Conservation (phyloP, 2,329 filamentous ascomycete genomes). For the Ophiostoma quercus region DNA sequence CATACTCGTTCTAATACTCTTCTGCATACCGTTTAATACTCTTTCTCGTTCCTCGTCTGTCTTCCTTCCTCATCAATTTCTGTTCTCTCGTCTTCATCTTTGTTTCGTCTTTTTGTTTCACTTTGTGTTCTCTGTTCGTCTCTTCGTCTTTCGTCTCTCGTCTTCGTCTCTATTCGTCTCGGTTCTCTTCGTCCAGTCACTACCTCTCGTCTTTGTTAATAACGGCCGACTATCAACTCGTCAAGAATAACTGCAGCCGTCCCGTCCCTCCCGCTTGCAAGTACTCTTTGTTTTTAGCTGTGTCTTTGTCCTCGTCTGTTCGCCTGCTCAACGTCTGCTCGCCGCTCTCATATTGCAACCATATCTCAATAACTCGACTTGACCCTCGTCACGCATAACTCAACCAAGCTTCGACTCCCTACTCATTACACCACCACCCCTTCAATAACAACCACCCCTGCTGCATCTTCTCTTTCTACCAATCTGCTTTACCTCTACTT, state of each 20-base stretch:
- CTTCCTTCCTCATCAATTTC: not conserved
- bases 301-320: constrained; percentile 1
- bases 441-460: constrained; percentile 1
- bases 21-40: not conserved
- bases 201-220: not conserved
- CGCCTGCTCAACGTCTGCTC: not conserved
- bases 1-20: not conserved
- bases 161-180: not conserved
- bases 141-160: not conserved
- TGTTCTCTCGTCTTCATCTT: not conserved
- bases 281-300: not conserved
- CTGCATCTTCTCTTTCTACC: not conserved
- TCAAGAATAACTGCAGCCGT: not conserved
- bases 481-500: not conserved
- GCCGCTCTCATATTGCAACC: not conserved
- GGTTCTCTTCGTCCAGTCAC: not conserved
- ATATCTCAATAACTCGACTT: not conserved
- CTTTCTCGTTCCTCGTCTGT: not conserved
- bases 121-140: too few species aligned
- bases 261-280: not conserved
- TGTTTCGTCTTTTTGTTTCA: not conserved
- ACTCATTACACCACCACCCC: not conserved
- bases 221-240: not conserved
- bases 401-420: not conserved
- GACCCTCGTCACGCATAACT: not conserved